Evolutionary conservation across 306 rosid genomes (phyloP), one percentile per base, ranked within the genome.

Genomic region (Trichosanthes cucumerina): DNA sequence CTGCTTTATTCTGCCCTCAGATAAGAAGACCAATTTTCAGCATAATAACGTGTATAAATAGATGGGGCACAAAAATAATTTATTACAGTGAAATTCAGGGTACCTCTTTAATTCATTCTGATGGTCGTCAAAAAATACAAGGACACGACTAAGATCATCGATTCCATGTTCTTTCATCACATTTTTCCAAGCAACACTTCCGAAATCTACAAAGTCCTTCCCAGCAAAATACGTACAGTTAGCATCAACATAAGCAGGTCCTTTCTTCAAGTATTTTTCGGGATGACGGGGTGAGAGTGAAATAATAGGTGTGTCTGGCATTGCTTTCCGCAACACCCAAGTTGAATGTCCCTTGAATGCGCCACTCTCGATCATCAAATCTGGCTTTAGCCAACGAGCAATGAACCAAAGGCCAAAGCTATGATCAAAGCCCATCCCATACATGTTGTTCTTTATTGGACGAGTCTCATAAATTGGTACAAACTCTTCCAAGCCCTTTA

Each of bases 371-470:
- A 96, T 91, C 97, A 96, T 91, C 87, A 96, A 80, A 79, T 91
- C 90, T 1, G 98, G 99, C 89, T 92, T 91, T 79, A 96, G 83
- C 99, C 96, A 96, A 24, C 85, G 89, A 6, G 94, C 85, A 66
- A 93, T 89, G 87, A 92, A 96, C 99, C 99, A 96, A 74, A 96
- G 99, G 59, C 99, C 99, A 87, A 93, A 92, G 89, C 99, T 96
- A 89, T 96, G 99, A 83, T 96, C 99, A 78, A 96, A 96, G 65
- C 98, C 99, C 99, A 96, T 96, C 65, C 99, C 99, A 60, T 69
- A 88, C 98, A 93, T 72, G 84, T 96, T 92, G 80, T 91, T 93
- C 64, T 89, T 85, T 31, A 96, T 93, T 33, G 99, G 99, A 63
- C 98, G 86, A 23, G 96, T 90, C 80, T 91, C 98, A 12, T 96